Evolutionary conservation across 768 basidiomycete species (phyloP).

Genomic region (Gymnopilus junonius): DNA sequence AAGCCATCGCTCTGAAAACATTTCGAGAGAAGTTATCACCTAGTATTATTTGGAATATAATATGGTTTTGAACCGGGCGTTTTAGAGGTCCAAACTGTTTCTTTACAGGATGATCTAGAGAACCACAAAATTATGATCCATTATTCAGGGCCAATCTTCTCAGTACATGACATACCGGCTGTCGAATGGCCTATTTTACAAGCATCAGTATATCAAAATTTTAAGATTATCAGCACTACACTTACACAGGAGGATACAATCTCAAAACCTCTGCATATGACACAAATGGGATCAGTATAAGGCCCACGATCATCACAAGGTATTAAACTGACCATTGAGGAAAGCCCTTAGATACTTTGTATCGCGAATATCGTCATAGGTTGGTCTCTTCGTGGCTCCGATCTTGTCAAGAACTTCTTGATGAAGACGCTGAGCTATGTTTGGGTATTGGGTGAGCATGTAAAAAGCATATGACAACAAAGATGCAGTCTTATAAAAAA

Average conservation of each 20-base stretch:
- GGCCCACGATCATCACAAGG: no score
- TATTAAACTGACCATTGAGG: constrained; percentile 31
- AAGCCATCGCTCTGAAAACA: neutral
- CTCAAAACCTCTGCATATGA: constrained; percentile 42
- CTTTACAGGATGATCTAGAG: constrained; percentile 5
- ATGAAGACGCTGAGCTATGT: constrained; percentile 39
- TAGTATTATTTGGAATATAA: constrained; percentile 34
- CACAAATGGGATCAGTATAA: neutral
- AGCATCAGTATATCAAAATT: neutral
- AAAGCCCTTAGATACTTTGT: constrained; percentile 44
- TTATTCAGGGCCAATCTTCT: neutral
- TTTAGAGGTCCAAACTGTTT: constrained; percentile 20
- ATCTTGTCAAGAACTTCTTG: constrained; percentile 44
- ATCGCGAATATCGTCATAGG: constrained; percentile 48
- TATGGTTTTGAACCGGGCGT: constrained; percentile 23
- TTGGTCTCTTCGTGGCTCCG: constrained; percentile 40
- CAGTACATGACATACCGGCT: constrained; percentile 8
- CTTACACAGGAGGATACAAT: constrained; percentile 41
- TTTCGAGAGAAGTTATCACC: constrained; percentile 34
- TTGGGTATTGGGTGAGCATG: constrained; percentile 46
- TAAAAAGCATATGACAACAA: constrained; percentile 46
- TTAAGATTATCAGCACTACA: neutral
- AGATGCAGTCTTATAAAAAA: constrained; percentile 42
- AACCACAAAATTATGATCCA: neutral
- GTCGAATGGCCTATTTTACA: constrained; percentile 11